Base-by-base conservation (phyloP, 2,329 filamentous ascomycete species). In the Tolypocladium tundrense region DNA sequence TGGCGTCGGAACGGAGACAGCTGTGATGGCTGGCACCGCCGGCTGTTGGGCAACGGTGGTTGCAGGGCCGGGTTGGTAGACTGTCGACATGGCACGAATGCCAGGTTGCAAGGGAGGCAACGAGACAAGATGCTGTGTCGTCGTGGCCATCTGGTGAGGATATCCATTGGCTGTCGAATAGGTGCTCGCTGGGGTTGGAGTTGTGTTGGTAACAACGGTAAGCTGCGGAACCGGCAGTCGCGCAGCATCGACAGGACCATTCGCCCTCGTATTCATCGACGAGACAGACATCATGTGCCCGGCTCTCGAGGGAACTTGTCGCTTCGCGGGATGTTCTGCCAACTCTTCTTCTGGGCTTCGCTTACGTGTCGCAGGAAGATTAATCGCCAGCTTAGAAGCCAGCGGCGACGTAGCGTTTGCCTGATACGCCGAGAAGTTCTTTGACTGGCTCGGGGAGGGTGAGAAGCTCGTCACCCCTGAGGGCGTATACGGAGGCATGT, bases 61-160 rank as follows among this genome's bases (percentile, higher is more conserved):
- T 58, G 70, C 67, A 1, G 84, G 75, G 13, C 77, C 73, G 14
- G 79, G 79, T 39, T 85, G 80, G 69, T 89, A 96, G 1, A 91
- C 87, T 21, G 88, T 84, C 8, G 88, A 81, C 86, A 96, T 92
- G 10, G 90, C 83, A 54, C 88, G 84, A 41, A 81, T 73, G n/a
- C 79, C 78, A 14, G 80, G 75, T 16, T 81, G 80, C 19, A 89
- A 71, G 2, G 86, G 81, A 16, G 87, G 85, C 11, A 89, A 75
- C 27, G 87, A 85, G 27, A 85, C 74, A 57, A 70, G 59, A 43
- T 61, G 61, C 57, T 68, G 64, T 33, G 60, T 59, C 31, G 62
- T 72, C 43, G 58, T 43, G 16, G 77, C 71, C 45, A 73, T 73
- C 48, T 78, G 74, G 3, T 73, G 67, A 52, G 73, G 68, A 61